Conservation (phyloP, 768 basidiomycete genomes). For the Calocera viscosa region DNA sequence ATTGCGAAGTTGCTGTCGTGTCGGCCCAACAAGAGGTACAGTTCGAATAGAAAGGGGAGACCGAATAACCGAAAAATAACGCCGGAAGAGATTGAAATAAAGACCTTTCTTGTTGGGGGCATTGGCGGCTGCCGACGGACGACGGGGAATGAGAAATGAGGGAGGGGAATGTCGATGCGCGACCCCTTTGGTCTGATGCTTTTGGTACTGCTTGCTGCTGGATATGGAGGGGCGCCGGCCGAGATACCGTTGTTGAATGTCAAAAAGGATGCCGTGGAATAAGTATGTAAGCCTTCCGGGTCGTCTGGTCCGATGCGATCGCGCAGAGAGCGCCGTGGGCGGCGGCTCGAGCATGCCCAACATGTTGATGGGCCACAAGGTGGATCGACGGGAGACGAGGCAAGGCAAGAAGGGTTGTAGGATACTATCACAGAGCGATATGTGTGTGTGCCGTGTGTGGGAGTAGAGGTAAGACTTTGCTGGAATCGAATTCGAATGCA, state of each 20-base stretch:
- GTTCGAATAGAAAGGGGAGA: neutral
- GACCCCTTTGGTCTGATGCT: neutral
- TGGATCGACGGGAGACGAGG: neutral
- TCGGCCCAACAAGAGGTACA: slow-evolving; percentile 6
- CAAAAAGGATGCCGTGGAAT: neutral
- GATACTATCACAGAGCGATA: slow-evolving; percentile 7
- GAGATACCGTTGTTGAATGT: slow-evolving; percentile 4
- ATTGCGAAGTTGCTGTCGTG: neutral
- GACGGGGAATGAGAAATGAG: neutral
- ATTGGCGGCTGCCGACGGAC: slow-evolving; percentile 1
- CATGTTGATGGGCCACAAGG: neutral
- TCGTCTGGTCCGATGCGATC: neutral
- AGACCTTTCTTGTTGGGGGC: slow-evolving; percentile 4
- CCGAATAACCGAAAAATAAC: slow-evolving; percentile 8
- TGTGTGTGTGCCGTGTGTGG: slow-evolving; percentile 8
- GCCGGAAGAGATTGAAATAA: slow-evolving; percentile 1
- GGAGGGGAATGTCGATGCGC: slow-evolving; percentile 7
- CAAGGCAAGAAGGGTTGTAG: neutral
- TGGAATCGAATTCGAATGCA: neutral
- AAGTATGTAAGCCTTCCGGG: slow-evolving; percentile 1
- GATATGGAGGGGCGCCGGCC: slow-evolving; percentile 9
- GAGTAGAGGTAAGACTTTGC: slow-evolving; percentile 6
- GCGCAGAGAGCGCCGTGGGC: neutral
- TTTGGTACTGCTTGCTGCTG: slow-evolving; percentile 10
- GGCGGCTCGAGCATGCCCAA: neutral